phyloP scores from a whole-genome alignment of 441 rosid species.

The Mallotus japonicus region DNA sequence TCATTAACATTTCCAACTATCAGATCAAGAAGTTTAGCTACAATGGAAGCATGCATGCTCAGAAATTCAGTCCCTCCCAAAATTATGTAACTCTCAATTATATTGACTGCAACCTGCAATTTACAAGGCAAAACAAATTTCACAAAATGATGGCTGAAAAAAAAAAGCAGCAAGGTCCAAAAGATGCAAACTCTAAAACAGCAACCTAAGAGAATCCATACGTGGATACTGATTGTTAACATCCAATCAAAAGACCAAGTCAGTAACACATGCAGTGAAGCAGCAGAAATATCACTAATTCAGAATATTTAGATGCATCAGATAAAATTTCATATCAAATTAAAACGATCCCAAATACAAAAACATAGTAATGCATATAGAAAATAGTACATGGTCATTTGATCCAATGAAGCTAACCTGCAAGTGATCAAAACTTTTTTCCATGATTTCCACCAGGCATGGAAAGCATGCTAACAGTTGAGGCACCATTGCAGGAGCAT shows the following conservation, averaged over 20 bases:
- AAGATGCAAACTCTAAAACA: background rate
- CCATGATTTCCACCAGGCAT: conserved; percentile 76
- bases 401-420: conserved; percentile 49
- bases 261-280: no score
- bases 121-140: conserved; percentile 4
- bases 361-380: background rate
- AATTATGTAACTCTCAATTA: conserved; percentile 76
- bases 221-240: background rate
- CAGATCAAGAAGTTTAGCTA: conserved; percentile 89
- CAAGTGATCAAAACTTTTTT: conserved; percentile 93
- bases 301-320: background rate
- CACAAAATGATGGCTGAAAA: background rate
- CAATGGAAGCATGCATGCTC: conserved; percentile 68
- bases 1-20: conserved; percentile 95
- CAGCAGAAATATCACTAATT: background rate
- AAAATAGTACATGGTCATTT: background rate
- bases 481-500: conserved; percentile 93
- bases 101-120: conserved; percentile 80
- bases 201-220: background rate
- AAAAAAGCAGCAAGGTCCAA: conserved; percentile 6
- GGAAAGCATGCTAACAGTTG: conserved; percentile 79
- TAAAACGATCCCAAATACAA: background rate
- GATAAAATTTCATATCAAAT: no score
- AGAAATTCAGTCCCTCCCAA: conserved; percentile 86
- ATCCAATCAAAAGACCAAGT: background rate